Evolutionary conservation across 2,329 filamentous ascomycete species (phyloP).

Genomic region (Diaporthe velutina): DNA sequence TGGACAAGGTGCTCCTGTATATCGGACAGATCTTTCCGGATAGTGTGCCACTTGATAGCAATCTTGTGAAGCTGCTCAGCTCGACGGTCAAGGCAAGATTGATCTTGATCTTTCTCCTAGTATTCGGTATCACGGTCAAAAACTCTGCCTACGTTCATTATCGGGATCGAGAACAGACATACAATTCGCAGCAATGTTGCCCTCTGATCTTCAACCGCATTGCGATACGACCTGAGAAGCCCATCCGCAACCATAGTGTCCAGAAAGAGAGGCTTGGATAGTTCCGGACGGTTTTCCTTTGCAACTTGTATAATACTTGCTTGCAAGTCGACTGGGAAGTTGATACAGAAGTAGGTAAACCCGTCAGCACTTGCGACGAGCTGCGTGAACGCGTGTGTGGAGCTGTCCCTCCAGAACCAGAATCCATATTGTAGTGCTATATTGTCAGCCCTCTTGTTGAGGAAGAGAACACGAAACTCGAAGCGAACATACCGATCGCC

Average conservation of each 20-base stretch:
- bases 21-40: background rate
- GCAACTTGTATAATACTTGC: background rate
- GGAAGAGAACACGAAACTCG: background rate
- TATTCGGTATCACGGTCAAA: background rate
- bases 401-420: background rate
- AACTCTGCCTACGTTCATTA: background rate
- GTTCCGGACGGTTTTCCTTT: background rate
- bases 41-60: background rate
- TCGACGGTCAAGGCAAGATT: background rate
- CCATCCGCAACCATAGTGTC: background rate
- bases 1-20: background rate
- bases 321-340: background rate
- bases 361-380: background rate
- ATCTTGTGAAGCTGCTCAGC: background rate
- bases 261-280: background rate
- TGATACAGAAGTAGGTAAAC: background rate
- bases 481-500: background rate
- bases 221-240: background rate
- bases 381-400: background rate
- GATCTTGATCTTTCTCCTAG: background rate
- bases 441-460: background rate
- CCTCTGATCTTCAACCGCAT: background rate
- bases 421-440: background rate
- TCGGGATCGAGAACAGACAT: background rate
- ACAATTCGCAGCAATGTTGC: background rate